Evolutionary conservation across 768 basidiomycete genomes (phyloP).

Genomic region (Suillus americanus): DNA sequence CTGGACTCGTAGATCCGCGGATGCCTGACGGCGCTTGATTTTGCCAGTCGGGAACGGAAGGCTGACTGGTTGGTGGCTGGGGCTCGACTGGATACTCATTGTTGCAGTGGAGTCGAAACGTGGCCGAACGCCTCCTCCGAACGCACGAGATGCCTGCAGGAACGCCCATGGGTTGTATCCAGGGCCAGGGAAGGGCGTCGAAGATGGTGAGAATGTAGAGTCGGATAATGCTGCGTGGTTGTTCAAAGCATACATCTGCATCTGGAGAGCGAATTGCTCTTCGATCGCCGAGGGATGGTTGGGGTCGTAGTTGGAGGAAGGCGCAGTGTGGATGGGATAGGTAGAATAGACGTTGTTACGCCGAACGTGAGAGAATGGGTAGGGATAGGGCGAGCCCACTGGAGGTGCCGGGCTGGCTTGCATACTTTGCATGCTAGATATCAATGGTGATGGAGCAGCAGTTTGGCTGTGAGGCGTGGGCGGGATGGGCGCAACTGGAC

Average conservation of each 20-base stretch:
- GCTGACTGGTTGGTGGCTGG: conserved; percentile 32
- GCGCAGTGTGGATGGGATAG: conserved; percentile 43
- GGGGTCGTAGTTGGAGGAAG: conserved; percentile 36
- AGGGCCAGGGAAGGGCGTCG: conserved; percentile 68
- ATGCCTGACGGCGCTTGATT: conserved; percentile 46
- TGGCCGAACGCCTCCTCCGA: conserved; percentile 33
- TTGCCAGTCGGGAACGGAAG: conserved; percentile 52
- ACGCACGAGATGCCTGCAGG: conserved; percentile 53
- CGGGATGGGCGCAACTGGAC: conserved; percentile 76
- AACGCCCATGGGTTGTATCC: conserved; percentile 75
- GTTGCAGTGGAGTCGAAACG: conserved; percentile 35
- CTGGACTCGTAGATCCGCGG: conserved; percentile 33
- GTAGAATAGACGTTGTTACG: conserved; percentile 45
- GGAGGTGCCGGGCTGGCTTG: conserved; percentile 55
- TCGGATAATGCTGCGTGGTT: conserved; percentile 65
- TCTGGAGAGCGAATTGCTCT: conserved; percentile 72
- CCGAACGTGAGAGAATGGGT: conserved; percentile 72
- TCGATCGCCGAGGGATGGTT: conserved; percentile 53
- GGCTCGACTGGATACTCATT: conserved; percentile 56
- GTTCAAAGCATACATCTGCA: conserved; percentile 74
- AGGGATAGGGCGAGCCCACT: conserved; percentile 77
- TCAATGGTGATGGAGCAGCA: conserved; percentile 65
- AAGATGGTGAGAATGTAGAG: conserved; percentile 74
- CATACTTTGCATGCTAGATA: conserved; percentile 51
- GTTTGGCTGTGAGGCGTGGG: conserved; percentile 79